Percentiles rank a stretch among this genome's conserved stretches.
Evolutionary conservation across 306 rosid genomes (phyloP).

Genomic region (Arachis stenosperma): DNA sequence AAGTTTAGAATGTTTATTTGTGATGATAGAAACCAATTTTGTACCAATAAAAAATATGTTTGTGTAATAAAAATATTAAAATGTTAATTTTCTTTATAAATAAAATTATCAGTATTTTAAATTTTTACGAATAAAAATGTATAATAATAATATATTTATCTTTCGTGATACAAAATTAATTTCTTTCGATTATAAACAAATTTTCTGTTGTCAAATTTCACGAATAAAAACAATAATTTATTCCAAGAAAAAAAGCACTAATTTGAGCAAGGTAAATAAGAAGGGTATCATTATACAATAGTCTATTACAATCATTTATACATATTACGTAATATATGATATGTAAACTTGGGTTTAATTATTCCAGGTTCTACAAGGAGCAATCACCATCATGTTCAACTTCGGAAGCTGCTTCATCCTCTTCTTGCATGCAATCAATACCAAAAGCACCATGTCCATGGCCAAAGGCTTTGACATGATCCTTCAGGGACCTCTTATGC

Average conservation of each 20-base stretch:
- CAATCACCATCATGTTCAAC: conserved; percentile 32
- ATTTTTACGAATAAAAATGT: no score
- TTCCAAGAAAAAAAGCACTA: background rate
- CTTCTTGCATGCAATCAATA: background rate
- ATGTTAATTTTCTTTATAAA: no score
- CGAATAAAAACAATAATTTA: no score
- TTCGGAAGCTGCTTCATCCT: conserved; percentile 5
- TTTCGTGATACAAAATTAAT: no score
- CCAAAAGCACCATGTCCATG: background rate
- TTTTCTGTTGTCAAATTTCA: no score
- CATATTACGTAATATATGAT: background rate
- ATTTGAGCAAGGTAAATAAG: background rate
- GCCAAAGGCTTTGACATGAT: conserved; percentile 67
- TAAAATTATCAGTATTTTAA: no score
- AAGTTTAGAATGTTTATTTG: no score
- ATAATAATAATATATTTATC: no score
- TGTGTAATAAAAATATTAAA: no score
- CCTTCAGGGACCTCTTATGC: conserved; percentile 73
- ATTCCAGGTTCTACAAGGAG: conserved; percentile 7
- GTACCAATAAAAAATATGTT: no score
- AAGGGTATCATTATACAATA: conserved; percentile 1
- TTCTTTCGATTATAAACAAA: no score
- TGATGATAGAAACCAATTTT: no score
- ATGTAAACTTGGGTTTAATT: background rate
- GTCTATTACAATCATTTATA: background rate